Conservation (phyloP, 768 basidiomycete species). For the Tremella fuciformis region DNA sequence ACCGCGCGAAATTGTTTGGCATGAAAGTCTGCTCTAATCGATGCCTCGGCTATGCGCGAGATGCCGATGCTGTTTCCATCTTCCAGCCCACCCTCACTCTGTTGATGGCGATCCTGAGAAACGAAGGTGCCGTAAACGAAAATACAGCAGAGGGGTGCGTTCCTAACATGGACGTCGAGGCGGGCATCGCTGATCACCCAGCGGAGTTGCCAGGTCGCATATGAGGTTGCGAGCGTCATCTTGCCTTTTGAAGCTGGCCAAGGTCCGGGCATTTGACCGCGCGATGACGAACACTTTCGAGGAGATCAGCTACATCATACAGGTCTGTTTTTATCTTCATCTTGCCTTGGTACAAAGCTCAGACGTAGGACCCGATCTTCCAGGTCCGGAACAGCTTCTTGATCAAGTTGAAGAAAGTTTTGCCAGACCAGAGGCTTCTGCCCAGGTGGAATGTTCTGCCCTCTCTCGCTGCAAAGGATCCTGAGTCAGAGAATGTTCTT, state of each 20-base stretch:
- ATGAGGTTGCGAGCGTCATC: slow-evolving; percentile 79
- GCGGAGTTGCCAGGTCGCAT: slow-evolving; percentile 61
- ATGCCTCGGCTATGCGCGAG: slow-evolving; percentile 64
- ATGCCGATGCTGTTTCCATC: slow-evolving; percentile 59
- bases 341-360: neutral
- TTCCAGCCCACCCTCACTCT: slow-evolving; percentile 74
- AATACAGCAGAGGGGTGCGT: slow-evolving; percentile 59
- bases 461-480: slow-evolving; percentile 86
- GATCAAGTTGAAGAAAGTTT: slow-evolving; percentile 65
- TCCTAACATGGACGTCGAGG: neutral
- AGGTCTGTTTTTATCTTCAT: slow-evolving; percentile 57
- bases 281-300: slow-evolving; percentile 64
- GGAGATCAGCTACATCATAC: slow-evolving; percentile 67
- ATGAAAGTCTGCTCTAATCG: slow-evolving; percentile 81
- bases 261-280: slow-evolving; percentile 57
- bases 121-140: slow-evolving; percentile 66
- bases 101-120: slow-evolving; percentile 66
- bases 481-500: slow-evolving; percentile 72
- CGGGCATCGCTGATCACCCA: slow-evolving; percentile 48
- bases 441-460: slow-evolving; percentile 76
- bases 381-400: slow-evolving; percentile 78
- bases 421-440: slow-evolving; percentile 66
- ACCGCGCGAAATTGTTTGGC: slow-evolving; percentile 69
- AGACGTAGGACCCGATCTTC: slow-evolving; percentile 55
- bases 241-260: slow-evolving; percentile 72